A percentile compares a stretch with the other conserved stretches of the same genome.
Conservation (phyloP, 1,284 basidiomycete genomes). For the Cystobasidium pallidum region DNA sequence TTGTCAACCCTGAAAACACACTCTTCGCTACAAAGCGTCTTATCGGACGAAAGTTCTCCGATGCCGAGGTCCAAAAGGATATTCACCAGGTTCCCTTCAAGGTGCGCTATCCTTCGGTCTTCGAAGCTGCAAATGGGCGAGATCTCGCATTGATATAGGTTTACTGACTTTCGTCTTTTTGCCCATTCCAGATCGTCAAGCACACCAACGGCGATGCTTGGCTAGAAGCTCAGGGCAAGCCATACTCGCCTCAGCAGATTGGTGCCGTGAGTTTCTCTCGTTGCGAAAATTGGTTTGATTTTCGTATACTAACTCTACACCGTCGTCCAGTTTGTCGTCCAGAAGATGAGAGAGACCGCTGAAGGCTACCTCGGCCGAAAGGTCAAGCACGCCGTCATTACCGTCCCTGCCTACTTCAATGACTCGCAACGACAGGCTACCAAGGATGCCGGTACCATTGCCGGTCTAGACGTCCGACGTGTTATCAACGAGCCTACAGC, state of each 20-base stretch:
- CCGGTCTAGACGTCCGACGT: slow-evolving; percentile 93
- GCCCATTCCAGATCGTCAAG: slow-evolving; percentile 67
- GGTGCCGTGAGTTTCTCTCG: slow-evolving; percentile 65
- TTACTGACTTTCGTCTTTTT: slow-evolving; percentile 61
- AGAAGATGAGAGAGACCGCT: slow-evolving; percentile 95
- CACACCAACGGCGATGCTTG: slow-evolving; percentile 66
- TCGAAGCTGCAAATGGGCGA: no score
- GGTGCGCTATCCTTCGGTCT: no score
- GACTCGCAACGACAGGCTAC: slow-evolving; percentile 98
- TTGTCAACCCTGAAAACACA: slow-evolving; percentile 93
- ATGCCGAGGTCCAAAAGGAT: slow-evolving; percentile 91
- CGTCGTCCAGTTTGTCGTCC: slow-evolving; percentile 66
- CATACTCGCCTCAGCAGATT: slow-evolving; percentile 66
- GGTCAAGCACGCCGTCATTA: slow-evolving; percentile 87
- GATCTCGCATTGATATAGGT: background rate
- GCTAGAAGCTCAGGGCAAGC: slow-evolving; percentile 71
- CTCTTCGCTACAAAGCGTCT: slow-evolving; percentile 96
- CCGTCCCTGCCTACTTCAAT: slow-evolving; percentile 98
- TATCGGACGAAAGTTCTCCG: slow-evolving; percentile 90
- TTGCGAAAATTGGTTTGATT: no score
- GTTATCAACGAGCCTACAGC: slow-evolving; percentile 99
- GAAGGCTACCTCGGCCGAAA: slow-evolving; percentile 89
- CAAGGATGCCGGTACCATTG: slow-evolving; percentile 95
- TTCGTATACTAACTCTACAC: no score
- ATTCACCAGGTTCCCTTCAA: slow-evolving; percentile 61